These are phyloP conservation scores for Microcyclospora pomicola DNA, from an alignment of 2,329 filamentous ascomycete genomes.

Conservation along the genomic window DNA sequence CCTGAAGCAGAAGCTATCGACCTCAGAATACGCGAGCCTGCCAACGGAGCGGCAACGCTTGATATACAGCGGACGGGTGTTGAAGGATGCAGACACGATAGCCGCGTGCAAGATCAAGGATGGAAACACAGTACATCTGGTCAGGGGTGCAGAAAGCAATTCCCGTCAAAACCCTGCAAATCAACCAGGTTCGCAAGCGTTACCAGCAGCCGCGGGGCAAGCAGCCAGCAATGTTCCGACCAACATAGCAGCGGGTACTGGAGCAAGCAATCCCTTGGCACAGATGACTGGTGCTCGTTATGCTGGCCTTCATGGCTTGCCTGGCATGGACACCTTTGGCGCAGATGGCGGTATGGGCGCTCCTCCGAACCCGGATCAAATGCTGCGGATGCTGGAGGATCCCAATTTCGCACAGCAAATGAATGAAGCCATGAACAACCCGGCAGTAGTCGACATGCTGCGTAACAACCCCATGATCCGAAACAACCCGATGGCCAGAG, in stretches of 20 bases:
- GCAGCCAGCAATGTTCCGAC: constrained; percentile 50
- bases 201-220: constrained; percentile 27
- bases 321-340: constrained; percentile 77
- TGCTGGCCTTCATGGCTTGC: constrained; percentile 80
- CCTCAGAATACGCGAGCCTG: constrained; percentile 70
- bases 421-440: constrained; percentile 92
- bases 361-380: constrained; percentile 64
- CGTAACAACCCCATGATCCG: constrained; percentile 55
- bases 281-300: constrained; percentile 86
- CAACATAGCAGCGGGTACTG: constrained; percentile 68
- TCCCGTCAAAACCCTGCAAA: constrained; percentile 43
- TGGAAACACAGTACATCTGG: constrained; percentile 89
- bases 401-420: constrained; percentile 75
- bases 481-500: constrained; percentile 73
- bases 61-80: constrained; percentile 92
- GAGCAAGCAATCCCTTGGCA: constrained; percentile 74
- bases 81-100: constrained; percentile 86
- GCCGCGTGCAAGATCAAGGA: constrained; percentile 87
- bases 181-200: constrained; percentile 28
- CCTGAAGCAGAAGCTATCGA: constrained; percentile 77
- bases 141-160: constrained; percentile 91
- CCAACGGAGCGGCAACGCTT: constrained; percentile 79
- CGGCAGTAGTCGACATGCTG: constrained; percentile 80
- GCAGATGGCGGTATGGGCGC: constrained; percentile 93
- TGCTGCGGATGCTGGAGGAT: constrained; percentile 76